Conservation (phyloP, 257 asterid genomes). For the Nicotiana noctiflora region DNA sequence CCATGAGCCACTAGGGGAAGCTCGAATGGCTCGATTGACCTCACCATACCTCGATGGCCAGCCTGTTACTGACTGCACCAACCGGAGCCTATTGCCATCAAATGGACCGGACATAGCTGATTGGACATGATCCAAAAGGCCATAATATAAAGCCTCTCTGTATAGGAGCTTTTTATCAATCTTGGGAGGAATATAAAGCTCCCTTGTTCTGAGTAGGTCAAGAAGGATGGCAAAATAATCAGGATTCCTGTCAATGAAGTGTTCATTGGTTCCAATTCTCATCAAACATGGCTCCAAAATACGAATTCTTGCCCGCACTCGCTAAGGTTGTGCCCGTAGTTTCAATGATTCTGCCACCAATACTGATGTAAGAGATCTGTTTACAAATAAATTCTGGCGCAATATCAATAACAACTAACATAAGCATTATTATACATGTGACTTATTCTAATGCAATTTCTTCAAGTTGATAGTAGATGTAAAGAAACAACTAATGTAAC, state of each 20-base stretch:
- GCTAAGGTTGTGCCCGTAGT: constrained; percentile 75
- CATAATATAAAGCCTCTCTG: constrained; percentile 70
- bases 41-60: constrained; percentile 53
- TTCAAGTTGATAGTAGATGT: too few relatives aligned
- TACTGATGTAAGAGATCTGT: constrained; percentile 20
- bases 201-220: constrained; percentile 79
- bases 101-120: constrained; percentile 70
- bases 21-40: constrained; percentile 48
- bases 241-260: too few relatives aligned
- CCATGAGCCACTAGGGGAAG: constrained; percentile 74
- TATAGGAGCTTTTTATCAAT: constrained; percentile 47
- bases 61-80: constrained; percentile 35
- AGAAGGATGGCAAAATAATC: constrained; percentile 8
- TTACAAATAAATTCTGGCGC: too few relatives aligned
- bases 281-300: too few relatives aligned
- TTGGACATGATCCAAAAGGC: constrained; percentile 63
- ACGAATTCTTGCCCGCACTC: constrained; percentile 37
- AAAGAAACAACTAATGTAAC: too few relatives aligned
- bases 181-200: constrained; percentile 55
- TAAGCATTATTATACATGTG: too few relatives aligned
- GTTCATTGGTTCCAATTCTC: too few relatives aligned
- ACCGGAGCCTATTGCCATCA: constrained; percentile 64
- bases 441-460: too few relatives aligned
- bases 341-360: constrained; percentile 71
- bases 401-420: too few relatives aligned